phyloP scores from a whole-genome alignment of 1,139 yeast genomes.

The Kurtzmaniella quercitrusa region DNA sequence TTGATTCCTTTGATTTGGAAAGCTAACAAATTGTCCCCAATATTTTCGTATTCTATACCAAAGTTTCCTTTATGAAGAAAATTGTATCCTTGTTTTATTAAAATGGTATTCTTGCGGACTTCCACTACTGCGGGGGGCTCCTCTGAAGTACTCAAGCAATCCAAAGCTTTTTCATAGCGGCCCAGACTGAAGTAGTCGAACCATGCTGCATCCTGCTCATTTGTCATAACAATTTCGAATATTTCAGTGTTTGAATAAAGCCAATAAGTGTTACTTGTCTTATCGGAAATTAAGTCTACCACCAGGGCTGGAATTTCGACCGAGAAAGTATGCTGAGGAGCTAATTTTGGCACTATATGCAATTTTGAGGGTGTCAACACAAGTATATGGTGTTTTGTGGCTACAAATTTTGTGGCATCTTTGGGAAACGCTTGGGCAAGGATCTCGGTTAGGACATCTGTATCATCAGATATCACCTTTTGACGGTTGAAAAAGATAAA shows the following conservation, averaged over 20 bases:
- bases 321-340: not conserved
- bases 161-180: slow-evolving; percentile 66
- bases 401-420: not conserved
- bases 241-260: slow-evolving; percentile 17
- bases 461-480: slow-evolving; percentile 2
- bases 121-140: slow-evolving; percentile 14
- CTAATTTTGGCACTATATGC: not conserved
- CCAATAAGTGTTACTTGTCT: slow-evolving; percentile 28
- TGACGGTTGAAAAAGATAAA: not conserved
- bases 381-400: slow-evolving; percentile 5
- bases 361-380: slow-evolving; percentile 2
- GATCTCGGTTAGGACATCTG: slow-evolving; percentile 1
- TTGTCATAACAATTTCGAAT: slow-evolving; percentile 54
- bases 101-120: slow-evolving; percentile 46
- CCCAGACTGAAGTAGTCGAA: slow-evolving; percentile 58
- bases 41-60: slow-evolving; percentile 24
- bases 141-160: slow-evolving; percentile 23
- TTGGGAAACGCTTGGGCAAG: not conserved
- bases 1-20: slow-evolving; percentile 54
- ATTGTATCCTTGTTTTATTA: slow-evolving; percentile 61
- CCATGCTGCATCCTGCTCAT: slow-evolving; percentile 80
- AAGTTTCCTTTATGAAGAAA: slow-evolving; percentile 44
- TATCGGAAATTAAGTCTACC: slow-evolving; percentile 61
- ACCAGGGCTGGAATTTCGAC: slow-evolving; percentile 29
- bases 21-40: slow-evolving; percentile 16